Conservation (phyloP, 140 eudicot species). For the Bidens hawaiensis region DNA sequence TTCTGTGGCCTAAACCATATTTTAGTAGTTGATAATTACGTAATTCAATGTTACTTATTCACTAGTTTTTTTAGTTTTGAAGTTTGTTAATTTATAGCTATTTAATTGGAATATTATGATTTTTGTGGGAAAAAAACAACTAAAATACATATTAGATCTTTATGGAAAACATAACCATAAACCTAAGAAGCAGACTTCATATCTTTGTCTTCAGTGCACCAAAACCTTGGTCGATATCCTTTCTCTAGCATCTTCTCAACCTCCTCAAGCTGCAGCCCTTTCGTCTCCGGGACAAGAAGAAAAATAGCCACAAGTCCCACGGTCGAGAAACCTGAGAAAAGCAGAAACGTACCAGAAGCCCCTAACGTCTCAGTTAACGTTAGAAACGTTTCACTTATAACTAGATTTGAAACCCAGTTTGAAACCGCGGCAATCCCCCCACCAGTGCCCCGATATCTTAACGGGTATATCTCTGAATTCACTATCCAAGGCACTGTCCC, state of each 20-base stretch:
- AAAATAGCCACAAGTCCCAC: slow-evolving; percentile 32
- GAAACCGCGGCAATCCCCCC: slow-evolving; percentile 18
- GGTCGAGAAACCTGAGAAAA: slow-evolving; percentile 44
- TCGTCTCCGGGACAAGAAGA: slow-evolving; percentile 45
- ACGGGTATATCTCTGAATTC: slow-evolving; percentile 17
- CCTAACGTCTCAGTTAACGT: slow-evolving; percentile 14
- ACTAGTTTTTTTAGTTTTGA: background rate
- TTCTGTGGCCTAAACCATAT: slow-evolving; percentile 10
- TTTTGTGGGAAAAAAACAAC: too few species aligned
- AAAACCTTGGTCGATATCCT: background rate
- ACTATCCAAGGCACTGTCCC: slow-evolving; percentile 22
- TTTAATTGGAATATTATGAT: too few species aligned
- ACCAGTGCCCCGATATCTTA: slow-evolving; percentile 16
- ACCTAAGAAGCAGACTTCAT: slow-evolving; percentile 7
- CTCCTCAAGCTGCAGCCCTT: slow-evolving; percentile 45
- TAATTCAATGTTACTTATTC: slow-evolving; percentile 10
- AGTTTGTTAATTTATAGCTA: too few species aligned
- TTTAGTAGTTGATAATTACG: too few species aligned
- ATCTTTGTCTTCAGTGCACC: background rate
- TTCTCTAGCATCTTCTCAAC: slow-evolving; percentile 38
- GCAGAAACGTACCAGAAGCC: slow-evolving; percentile 10
- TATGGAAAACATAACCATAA: background rate
- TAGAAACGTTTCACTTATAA: slow-evolving; percentile 9
- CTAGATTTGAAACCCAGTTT: slow-evolving; percentile 13
- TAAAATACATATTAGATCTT: background rate